Percentiles rank a stretch among this genome's conserved stretches.
phyloP scores from a whole-genome alignment of 2,329 filamentous ascomycete genomes.

The Cercospora brassicicola region DNA sequence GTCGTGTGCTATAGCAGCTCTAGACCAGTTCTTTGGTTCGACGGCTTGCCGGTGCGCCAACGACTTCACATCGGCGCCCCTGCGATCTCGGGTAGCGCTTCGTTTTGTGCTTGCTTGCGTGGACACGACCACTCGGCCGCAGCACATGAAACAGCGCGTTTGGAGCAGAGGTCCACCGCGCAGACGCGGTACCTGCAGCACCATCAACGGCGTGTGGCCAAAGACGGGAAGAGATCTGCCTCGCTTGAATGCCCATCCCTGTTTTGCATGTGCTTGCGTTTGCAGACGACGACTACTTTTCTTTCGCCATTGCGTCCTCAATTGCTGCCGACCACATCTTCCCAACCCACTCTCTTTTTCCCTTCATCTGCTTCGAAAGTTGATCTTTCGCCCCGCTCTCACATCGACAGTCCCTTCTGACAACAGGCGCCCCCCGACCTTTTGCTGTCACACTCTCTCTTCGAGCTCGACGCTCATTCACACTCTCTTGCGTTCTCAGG shows the following conservation, averaged over 20 bases:
- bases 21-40: background rate
- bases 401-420: conserved; percentile 27
- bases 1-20: background rate
- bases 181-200: conserved; percentile 1
- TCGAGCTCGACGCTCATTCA: conserved; percentile 41
- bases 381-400: background rate
- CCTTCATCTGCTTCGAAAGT: conserved; percentile 10
- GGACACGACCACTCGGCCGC: conserved; percentile 17
- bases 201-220: background rate
- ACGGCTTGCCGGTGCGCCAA: background rate
- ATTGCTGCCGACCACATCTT: conserved; percentile 1
- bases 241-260: conserved; percentile 12
- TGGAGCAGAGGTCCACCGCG: conserved; percentile 20
- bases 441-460: conserved; percentile 34
- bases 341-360: conserved; percentile 18
- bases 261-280: conserved; percentile 12
- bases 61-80: background rate
- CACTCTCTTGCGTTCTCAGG: conserved; percentile 32
- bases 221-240: background rate
- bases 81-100: conserved; percentile 3
- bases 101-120: conserved; percentile 15
- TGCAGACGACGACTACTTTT: conserved; percentile 14
- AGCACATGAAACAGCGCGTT: conserved; percentile 19
- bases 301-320: background rate
- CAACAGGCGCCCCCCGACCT: conserved; percentile 6